phyloP scores from a whole-genome alignment of 2,329 filamentous ascomycete genomes.

The Nothopassalora personata region DNA sequence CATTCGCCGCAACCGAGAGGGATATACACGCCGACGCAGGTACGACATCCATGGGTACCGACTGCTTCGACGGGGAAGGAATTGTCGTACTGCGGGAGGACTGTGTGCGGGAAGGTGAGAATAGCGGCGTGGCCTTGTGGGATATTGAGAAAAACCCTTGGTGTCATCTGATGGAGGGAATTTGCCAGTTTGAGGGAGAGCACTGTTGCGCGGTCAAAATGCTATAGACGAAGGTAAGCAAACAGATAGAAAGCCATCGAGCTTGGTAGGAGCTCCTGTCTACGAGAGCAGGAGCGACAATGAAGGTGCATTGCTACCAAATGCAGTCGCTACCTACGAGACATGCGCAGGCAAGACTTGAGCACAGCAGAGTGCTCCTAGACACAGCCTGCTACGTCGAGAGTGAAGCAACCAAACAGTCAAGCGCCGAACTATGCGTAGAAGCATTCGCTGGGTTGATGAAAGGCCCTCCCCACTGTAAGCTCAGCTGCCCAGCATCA shows the following conservation, averaged over 20 bases:
- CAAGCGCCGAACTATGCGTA: slow-evolving; percentile 27
- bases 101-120: not conserved
- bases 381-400: not conserved
- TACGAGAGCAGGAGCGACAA: too few species aligned
- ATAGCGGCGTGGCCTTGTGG: not conserved
- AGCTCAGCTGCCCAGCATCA: slow-evolving; percentile 48
- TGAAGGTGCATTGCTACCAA: too few species aligned
- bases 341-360: too few species aligned
- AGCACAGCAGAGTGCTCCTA: too few species aligned
- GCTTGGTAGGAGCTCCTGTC: too few species aligned
- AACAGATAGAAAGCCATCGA: too few species aligned
- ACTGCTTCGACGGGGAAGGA: not conserved
- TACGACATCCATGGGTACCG: slow-evolving; percentile 2
- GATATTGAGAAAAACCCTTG: not conserved
- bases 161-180: not conserved
- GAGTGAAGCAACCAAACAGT: slow-evolving; percentile 4
- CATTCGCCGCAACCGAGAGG: slow-evolving; percentile 2
- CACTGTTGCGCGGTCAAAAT: too few species aligned
- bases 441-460: slow-evolving; percentile 21
- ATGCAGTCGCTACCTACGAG: too few species aligned
- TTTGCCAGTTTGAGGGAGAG: too few species aligned
- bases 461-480: slow-evolving; percentile 60
- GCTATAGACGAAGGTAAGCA: too few species aligned
- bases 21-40: slow-evolving; percentile 9
- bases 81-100: not conserved